These are phyloP conservation scores for Blastobotrys muscicola DNA, from an alignment of 805 yeast genomes.

Conservation along the genomic window DNA sequence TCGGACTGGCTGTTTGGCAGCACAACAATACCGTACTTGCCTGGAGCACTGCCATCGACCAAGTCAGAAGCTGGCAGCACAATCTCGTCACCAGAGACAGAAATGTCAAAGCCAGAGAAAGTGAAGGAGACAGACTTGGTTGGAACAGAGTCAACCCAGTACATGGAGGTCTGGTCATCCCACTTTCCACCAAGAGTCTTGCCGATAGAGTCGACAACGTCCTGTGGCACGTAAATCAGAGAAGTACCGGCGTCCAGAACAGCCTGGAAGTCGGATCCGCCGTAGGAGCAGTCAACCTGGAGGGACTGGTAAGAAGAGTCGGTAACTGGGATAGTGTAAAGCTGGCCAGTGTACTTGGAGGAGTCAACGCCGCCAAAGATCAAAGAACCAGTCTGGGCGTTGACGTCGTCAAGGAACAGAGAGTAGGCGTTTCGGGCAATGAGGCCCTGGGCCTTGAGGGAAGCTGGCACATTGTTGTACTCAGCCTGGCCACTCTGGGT, in stretches of 20 bases:
- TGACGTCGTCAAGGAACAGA: conserved; percentile 29
- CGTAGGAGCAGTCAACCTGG: conserved; percentile 24
- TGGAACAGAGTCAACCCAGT: background rate
- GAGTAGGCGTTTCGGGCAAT: conserved; percentile 35
- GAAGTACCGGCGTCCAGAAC: conserved; percentile 47
- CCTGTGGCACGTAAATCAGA: conserved; percentile 35
- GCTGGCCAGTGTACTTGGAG: conserved; percentile 11
- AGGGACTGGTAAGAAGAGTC: conserved; percentile 18
- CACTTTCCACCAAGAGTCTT: background rate
- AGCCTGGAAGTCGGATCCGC: conserved; percentile 12
- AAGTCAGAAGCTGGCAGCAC: conserved; percentile 16
- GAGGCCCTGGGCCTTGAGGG: conserved; percentile 36
- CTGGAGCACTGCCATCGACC: conserved; percentile 14
- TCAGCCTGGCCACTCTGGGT: background rate
- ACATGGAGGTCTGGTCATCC: background rate
- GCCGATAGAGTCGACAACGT: conserved; percentile 3
- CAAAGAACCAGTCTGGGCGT: conserved; percentile 13
- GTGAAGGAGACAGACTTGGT: conserved; percentile 9
- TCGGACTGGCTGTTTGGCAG: conserved; percentile 18
- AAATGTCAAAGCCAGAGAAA: conserved; percentile 20
- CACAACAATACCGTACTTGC: conserved; percentile 22
- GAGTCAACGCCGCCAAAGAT: conserved; percentile 11
- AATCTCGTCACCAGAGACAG: conserved; percentile 20
- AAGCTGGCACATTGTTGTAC: conserved; percentile 53
- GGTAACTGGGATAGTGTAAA: conserved; percentile 30